A percentile compares a stretch with the other conserved stretches of the same genome.
These are phyloP conservation scores for Flaveria trinervia DNA, from an alignment of 129 eudicot species.

Conservation along the genomic window DNA sequence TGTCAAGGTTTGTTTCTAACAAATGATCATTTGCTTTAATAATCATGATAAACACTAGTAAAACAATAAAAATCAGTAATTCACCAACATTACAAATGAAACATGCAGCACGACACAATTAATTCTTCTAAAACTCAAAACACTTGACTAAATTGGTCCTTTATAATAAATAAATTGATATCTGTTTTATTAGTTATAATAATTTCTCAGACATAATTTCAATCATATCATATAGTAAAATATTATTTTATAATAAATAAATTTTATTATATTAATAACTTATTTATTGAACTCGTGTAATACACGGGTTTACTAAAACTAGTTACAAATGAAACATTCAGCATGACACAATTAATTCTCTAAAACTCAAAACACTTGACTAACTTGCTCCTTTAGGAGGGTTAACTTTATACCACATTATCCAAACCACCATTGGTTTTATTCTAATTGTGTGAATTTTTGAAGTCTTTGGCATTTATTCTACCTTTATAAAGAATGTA, in stretches of 20 bases:
- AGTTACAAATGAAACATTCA: too few relatives aligned
- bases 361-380: not conserved
- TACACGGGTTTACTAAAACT: too few relatives aligned
- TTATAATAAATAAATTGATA: not conserved
- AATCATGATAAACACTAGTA: not conserved
- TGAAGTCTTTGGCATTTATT: slow-evolving; percentile 31
- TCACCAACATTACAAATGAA: not conserved
- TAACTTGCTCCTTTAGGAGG: not conserved
- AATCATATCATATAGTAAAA: too few relatives aligned
- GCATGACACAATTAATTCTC: not conserved
- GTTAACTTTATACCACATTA: slow-evolving; percentile 22
- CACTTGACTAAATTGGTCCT: not conserved
- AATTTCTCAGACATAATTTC: too few relatives aligned
- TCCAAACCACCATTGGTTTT: slow-evolving; percentile 33
- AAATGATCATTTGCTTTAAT: not conserved
- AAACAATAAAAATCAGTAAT: not conserved
- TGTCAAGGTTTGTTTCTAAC: not conserved
- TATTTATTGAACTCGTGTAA: too few relatives aligned
- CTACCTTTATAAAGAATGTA: slow-evolving; percentile 25
- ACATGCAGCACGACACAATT: not conserved
- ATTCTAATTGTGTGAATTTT: slow-evolving; percentile 31
- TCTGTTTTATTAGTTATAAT: too few relatives aligned
- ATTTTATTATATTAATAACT: too few relatives aligned
- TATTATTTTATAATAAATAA: too few relatives aligned
- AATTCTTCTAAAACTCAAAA: not conserved